Conservation (phyloP, 352 stramenopile species). For the Elongisporangium prolatum region DNA sequence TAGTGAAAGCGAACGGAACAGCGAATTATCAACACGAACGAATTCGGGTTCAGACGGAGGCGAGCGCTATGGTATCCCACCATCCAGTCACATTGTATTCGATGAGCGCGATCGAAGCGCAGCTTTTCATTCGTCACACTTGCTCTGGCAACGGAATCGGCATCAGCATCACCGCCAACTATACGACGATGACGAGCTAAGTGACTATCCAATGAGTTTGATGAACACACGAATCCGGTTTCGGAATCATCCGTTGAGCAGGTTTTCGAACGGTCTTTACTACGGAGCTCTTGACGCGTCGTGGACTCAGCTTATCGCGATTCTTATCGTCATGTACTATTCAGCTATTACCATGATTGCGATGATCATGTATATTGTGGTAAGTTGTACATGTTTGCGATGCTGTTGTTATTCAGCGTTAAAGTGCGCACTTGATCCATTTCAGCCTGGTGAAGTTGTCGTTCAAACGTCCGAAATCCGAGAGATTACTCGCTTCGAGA, state of each 20-base stretch:
- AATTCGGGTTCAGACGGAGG: conserved; percentile 23
- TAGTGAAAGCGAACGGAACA: conserved; percentile 8
- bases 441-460: conserved; percentile 11
- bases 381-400: conserved; percentile 17
- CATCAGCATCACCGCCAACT: neutral
- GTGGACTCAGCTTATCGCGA: conserved; percentile 33
- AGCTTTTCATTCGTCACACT: conserved; percentile 11
- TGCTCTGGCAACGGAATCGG: conserved; percentile 1
- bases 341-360: conserved; percentile 31
- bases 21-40: conserved; percentile 15
- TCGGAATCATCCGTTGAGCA: conserved; percentile 32
- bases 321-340: conserved; percentile 33
- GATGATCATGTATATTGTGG: conserved; percentile 34
- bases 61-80: conserved; percentile 4
- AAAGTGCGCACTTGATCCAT: neutral
- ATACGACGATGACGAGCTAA: conserved; percentile 15
- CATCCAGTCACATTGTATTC: conserved; percentile 14
- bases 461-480: conserved; percentile 7
- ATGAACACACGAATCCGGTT: conserved; percentile 29
- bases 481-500: conserved; percentile 16
- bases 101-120: conserved; percentile 16
- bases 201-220: conserved; percentile 27
- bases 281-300: conserved; percentile 43
- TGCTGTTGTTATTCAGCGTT: conserved; percentile 1
- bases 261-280: conserved; percentile 45